Conservation (phyloP, 2,329 filamentous ascomycete species). For the Diaporthe sp. region DNA sequence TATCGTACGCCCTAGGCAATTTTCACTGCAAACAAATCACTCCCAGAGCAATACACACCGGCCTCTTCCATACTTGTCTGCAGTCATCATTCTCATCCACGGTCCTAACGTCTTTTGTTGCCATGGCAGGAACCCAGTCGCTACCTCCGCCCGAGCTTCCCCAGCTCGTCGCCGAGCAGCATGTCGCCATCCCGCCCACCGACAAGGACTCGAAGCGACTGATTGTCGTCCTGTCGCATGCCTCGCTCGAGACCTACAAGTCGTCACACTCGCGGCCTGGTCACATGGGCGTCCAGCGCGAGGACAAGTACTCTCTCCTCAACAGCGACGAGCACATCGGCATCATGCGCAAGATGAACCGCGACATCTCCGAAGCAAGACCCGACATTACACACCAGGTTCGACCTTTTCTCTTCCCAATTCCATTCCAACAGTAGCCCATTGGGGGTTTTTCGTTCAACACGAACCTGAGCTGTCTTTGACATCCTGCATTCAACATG, state of each 20-base stretch:
- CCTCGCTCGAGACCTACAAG: constrained; percentile 97
- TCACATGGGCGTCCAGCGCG: constrained; percentile 75
- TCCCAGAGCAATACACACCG: constrained; percentile 10
- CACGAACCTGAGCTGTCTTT: constrained; percentile 38
- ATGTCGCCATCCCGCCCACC: constrained; percentile 82
- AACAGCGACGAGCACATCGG: constrained; percentile 99
- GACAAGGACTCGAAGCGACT: constrained; percentile 94
- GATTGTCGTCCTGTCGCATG: constrained; percentile 97
- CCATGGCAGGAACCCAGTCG: constrained; percentile 85
- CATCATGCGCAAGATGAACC: constrained; percentile 99
- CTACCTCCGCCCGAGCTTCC: constrained; percentile 92
- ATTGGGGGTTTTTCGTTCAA: constrained; percentile 19
- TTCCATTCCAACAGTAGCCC: constrained; percentile 33
- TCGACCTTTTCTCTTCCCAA: constrained; percentile 39
- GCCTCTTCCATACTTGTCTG: constrained; percentile 36
- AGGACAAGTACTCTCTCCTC: constrained; percentile 96
- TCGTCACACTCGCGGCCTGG: constrained; percentile 79
- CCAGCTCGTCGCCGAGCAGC: constrained; percentile 93
- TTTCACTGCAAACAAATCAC: background rate
- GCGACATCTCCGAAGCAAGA: constrained; percentile 96
- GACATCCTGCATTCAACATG: constrained; percentile 59
- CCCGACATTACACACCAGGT: constrained; percentile 99
- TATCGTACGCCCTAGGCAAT: constrained; percentile 13
- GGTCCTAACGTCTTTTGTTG: constrained; percentile 39
- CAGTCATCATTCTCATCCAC: background rate